phyloP scores from a whole-genome alignment of 2,329 filamentous ascomycete genomes.

The Microdochium trichocladiopsis region DNA sequence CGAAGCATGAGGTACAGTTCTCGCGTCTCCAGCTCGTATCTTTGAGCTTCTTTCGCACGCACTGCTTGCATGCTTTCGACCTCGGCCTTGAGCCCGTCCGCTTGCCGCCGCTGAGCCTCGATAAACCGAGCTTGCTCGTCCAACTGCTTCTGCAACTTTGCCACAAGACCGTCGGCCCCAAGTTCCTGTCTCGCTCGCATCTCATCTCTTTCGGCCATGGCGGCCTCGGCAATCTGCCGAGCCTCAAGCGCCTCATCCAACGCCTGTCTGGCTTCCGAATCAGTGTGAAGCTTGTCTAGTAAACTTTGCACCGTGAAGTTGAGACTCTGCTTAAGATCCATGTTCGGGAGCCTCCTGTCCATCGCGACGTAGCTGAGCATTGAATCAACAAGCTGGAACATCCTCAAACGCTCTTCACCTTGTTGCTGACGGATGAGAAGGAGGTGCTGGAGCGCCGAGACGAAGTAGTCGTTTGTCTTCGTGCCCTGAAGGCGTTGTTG shows the following conservation, averaged over 20 bases:
- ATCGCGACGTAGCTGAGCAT: conserved; percentile 99
- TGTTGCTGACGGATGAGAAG: conserved; percentile 88
- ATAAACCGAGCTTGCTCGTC: conserved; percentile 89
- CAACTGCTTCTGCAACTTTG: conserved; percentile 88
- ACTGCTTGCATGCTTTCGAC: conserved; percentile 80
- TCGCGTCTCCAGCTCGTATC: conserved; percentile 91
- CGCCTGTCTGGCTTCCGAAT: conserved; percentile 87
- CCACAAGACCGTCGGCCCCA: conserved; percentile 87
- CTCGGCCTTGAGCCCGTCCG: conserved; percentile 82
- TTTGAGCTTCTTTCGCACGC: conserved; percentile 82
- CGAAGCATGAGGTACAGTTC: conserved; percentile 97
- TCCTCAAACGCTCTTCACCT: conserved; percentile 81
- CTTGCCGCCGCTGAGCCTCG: conserved; percentile 78
- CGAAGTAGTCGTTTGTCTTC: conserved; percentile 88
- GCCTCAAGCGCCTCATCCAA: conserved; percentile 88
- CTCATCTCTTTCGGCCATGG: conserved; percentile 93
- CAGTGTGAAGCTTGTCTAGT: conserved; percentile 91
- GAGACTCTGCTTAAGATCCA: conserved; percentile 95
- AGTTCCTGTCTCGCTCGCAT: conserved; percentile 83
- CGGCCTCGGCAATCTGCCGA: conserved; percentile 88
- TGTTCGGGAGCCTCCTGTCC: conserved; percentile 90
- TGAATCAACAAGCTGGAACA: conserved; percentile 97
- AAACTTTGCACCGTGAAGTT: conserved; percentile 96
- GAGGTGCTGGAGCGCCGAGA: conserved; percentile 91
- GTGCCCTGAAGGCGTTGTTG: conserved; percentile 76